phyloP scores from a whole-genome alignment of 352 stramenopile genomes.

The Globisporangium splendens region DNA sequence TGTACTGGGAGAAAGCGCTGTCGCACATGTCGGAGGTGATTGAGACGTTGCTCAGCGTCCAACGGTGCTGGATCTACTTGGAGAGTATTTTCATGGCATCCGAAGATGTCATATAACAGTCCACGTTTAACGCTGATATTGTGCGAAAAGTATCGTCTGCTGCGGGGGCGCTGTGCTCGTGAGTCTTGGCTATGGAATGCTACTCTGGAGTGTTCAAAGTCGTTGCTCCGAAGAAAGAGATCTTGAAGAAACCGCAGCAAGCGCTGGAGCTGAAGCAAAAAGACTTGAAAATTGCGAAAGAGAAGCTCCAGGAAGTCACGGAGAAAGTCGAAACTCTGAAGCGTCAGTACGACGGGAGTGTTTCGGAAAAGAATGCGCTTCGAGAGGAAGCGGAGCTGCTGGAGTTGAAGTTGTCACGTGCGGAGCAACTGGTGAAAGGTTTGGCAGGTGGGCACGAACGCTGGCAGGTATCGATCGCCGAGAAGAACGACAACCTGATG shows the following conservation, averaged over 20 bases:
- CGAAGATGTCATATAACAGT: conserved; percentile 93
- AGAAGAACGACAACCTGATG: conserved; percentile 85
- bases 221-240: conserved; percentile 89
- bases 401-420: conserved; percentile 90
- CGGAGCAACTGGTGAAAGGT: conserved; percentile 92
- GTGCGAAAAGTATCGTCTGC: conserved; percentile 88
- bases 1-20: conserved; percentile 87
- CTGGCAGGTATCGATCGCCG: conserved; percentile 90
- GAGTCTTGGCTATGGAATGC: conserved; percentile 91
- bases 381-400: conserved; percentile 91
- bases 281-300: conserved; percentile 84
- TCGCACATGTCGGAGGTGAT: conserved; percentile 89
- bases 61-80: conserved; percentile 94
- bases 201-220: conserved; percentile 87
- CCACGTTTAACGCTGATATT: conserved; percentile 83
- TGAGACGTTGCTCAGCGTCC: conserved; percentile 85
- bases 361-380: conserved; percentile 93
- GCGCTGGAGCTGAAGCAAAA: conserved; percentile 85
- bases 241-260: conserved; percentile 85
- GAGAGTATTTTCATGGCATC: conserved; percentile 95
- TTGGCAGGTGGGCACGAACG: conserved; percentile 92
- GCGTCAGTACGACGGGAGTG: conserved; percentile 88
- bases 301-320: conserved; percentile 88
- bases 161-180: conserved; percentile 87
- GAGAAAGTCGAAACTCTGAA: conserved; percentile 91